Evolutionary conservation across 2,329 filamentous ascomycete species (phyloP), one percentile per base, ranked within the genome.

Genomic region (Hymenotorrendiella dingleyae): DNA sequence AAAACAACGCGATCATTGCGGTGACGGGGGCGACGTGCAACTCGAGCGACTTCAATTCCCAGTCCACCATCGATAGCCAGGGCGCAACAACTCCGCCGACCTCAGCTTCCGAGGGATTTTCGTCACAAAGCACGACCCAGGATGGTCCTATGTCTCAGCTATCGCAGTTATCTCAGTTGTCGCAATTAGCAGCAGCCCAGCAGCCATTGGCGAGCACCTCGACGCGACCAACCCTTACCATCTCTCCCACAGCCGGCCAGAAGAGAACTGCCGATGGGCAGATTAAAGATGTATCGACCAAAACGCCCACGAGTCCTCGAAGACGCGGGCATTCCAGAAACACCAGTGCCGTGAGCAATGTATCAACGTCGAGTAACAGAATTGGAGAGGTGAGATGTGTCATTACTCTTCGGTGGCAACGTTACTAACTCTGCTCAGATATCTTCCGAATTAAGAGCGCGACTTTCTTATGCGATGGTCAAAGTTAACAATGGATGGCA

Each of bases 401-500:
- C n/a, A 22, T 37, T 20, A 17, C 8, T 27, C 42, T 35, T 17
- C 7, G 16, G 33, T 12, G 26, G 36, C 28, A 39, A 28, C n/a
- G 27, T 16, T 22, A 39, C 54, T 60, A 30, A 60, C 43, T 29
- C 20, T 17, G 21, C 12, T 33, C 41, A 63, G 60, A 53, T 63
- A 26, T 60, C 60, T 27, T 53, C 82, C 42, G 85, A 91, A 59
- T 74, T 97, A 40, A 84, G 83, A 60, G 82, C 88, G 38, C 84
- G 88, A 56, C 74, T 97, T 21, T 87, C 88, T 6, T 96, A 96
- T 64, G 91, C 91, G 51, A 93, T 94, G 76, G 76, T 94, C 60
- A 96, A 95, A 64, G 85, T 96, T 29, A 87, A 88, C 61, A 82
- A 94, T 59, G 88, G 87, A 45, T 93, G 89, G 84, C 85, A 94